Evolutionary conservation across 306 rosid genomes (phyloP).

Genomic region (Cucurbita moschata): DNA sequence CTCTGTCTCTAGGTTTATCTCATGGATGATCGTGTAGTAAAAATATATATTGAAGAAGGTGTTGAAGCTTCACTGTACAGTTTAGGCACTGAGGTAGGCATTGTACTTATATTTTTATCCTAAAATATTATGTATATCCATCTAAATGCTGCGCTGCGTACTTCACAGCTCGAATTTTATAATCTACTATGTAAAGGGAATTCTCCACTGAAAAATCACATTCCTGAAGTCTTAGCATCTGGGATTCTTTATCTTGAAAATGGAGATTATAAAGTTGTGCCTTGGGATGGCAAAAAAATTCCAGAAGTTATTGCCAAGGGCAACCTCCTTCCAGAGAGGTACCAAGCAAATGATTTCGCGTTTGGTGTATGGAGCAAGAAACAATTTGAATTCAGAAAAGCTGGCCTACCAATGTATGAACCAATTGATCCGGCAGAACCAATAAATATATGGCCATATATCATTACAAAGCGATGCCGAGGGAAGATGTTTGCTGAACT

Average conservation of each 20-base stretch:
- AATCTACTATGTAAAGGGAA: constrained; percentile 38
- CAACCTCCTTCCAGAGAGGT: constrained; percentile 29
- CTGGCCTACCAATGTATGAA: constrained; percentile 25
- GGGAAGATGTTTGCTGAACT: constrained; percentile 75
- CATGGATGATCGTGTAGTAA: constrained; percentile 43
- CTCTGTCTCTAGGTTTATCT: constrained; percentile 56
- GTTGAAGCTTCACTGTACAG: constrained; percentile 70
- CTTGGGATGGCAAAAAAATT: constrained; percentile 73
- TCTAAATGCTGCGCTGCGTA: constrained; percentile 17
- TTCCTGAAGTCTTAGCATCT: constrained; percentile 59
- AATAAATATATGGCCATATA: constrained; percentile 69
- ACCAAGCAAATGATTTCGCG: constrained; percentile 29
- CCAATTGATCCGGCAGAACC: constrained; percentile 16
- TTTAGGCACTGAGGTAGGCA: constrained; percentile 80
- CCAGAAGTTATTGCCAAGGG: constrained; percentile 49
- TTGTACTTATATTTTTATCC: constrained; percentile 7
- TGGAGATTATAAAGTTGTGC: constrained; percentile 40
- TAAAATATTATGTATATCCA: constrained; percentile 9
- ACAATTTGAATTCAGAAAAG: constrained; percentile 45
- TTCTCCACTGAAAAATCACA: constrained; percentile 49
- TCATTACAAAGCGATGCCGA: constrained; percentile 56
- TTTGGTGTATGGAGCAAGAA: constrained; percentile 78
- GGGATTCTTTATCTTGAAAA: constrained; percentile 68
- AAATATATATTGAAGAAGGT: constrained; percentile 82
- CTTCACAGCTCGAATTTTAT: constrained; percentile 71